Conservation (phyloP, 148 eudicot species). For the Rhododendron williamsianum region DNA sequence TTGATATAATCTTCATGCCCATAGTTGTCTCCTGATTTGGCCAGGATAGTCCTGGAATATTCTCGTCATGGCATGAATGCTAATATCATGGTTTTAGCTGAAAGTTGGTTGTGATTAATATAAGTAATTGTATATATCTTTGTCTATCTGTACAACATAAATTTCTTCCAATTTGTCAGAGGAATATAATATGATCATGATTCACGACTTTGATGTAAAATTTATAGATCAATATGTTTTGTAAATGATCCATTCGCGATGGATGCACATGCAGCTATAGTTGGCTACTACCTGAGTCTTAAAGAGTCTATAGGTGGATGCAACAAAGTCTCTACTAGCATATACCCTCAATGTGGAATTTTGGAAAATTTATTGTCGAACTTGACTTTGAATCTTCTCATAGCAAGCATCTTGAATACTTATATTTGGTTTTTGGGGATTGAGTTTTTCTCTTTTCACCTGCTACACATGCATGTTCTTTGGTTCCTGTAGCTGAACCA, state of each 20-base stretch:
- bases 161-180: background rate
- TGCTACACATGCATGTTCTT: background rate
- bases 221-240: background rate
- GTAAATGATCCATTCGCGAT: background rate
- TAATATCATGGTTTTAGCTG: background rate
- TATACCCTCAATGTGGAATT: background rate
- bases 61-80: background rate
- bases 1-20: background rate
- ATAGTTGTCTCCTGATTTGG: background rate
- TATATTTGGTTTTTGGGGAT: background rate
- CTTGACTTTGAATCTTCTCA: background rate
- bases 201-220: background rate
- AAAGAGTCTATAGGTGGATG: background rate
- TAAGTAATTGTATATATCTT: background rate
- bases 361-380: background rate
- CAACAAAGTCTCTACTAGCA: background rate
- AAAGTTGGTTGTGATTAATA: background rate
- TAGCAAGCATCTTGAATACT: slow-evolving; percentile 4
- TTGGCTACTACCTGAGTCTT: no score
- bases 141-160: background rate
- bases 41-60: background rate
- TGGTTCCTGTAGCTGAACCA: background rate
- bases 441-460: background rate
- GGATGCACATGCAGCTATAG: background rate
- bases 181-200: no score